Base-by-base conservation (phyloP, 768 basidiomycete genomes). In the Strobilomyces echinocephalus region DNA sequence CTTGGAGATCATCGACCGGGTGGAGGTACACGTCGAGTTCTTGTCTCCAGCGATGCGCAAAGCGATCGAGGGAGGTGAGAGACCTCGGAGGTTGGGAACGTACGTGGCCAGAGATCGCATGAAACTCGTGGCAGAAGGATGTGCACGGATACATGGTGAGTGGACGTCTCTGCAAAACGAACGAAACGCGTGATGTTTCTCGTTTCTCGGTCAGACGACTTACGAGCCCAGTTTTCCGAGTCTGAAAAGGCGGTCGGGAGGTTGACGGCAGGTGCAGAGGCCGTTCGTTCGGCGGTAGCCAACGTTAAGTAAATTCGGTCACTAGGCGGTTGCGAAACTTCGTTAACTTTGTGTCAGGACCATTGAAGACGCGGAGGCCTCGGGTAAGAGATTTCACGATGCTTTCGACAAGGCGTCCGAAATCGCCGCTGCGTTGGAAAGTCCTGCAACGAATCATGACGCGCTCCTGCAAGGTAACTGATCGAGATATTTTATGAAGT, bases 41-140 rank as follows among this genome's bases (percentile, higher is more conserved):
- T 72, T 91, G 69, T 88, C 86, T 15, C 73, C 78, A 8, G 72
- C 80, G 2, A 80, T 84, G 47, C 76, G 86, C 34, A 83, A 77
- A 59, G 82, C 85, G 3, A 87, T 90, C 41, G 87, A 90, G 53
- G 74, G 79, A 0, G 90, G 88, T 4, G 84, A 83, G 52, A 79
- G 74, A 50, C 79, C 79, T 14, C 76, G 90, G 42, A 87, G 85
- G 11, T 68, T 93, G 38, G 88, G 85, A 11, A 88, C 89, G 65
- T 93, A 91, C 67, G 88, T 93, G 24, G 85, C 85, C 15, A 78
- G 76, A 58, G 79, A 74, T 46, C 89, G 85, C 72, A 93, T 93
- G 90, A 79, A 75, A 60, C 80, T 87, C 64, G 90, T 93, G 1
- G 87, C 82, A 3, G 86, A 86, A 15, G 81, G 79, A 4, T 91